Conservation (phyloP, 2,329 filamentous ascomycete species). For the Juglanconis sp. region DNA sequence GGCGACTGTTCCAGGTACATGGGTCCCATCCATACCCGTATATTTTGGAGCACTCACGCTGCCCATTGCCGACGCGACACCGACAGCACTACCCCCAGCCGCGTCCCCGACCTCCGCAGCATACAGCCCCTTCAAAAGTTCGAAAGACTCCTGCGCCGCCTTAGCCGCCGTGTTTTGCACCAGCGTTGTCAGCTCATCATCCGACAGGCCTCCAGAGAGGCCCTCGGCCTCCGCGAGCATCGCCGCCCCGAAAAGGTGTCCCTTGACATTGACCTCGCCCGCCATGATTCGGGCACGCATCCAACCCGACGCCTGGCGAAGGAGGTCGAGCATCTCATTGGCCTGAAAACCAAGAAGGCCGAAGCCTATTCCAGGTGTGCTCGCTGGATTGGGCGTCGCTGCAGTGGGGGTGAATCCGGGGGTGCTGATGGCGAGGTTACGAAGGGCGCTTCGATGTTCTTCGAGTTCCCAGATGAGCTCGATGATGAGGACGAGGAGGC, state of each 20-base stretch:
- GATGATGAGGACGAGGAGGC: slow-evolving; percentile 40
- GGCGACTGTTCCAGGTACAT: background rate
- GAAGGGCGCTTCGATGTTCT: slow-evolving; percentile 35
- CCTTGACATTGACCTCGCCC: slow-evolving; percentile 55
- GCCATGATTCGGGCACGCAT: slow-evolving; percentile 36
- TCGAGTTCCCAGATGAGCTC: slow-evolving; percentile 46
- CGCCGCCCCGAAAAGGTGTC: slow-evolving; percentile 40
- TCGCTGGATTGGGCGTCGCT: background rate
- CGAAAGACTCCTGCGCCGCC: slow-evolving; percentile 30
- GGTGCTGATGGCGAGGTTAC: slow-evolving; percentile 5
- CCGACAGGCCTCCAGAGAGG: slow-evolving; percentile 32
- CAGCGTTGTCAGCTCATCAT: slow-evolving; percentile 30
- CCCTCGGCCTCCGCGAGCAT: slow-evolving; percentile 41
- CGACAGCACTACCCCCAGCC: background rate
- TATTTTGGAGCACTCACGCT: background rate
- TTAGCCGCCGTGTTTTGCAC: slow-evolving; percentile 38
- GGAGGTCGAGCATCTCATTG: slow-evolving; percentile 38
- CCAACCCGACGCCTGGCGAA: slow-evolving; percentile 42
- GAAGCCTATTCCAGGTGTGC: slow-evolving; percentile 1
- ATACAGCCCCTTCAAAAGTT: slow-evolving; percentile 31
- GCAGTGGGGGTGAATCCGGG: background rate
- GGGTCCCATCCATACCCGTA: background rate
- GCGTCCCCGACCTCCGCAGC: slow-evolving; percentile 19
- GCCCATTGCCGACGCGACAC: background rate
- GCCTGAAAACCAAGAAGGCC: slow-evolving; percentile 26